phyloP scores from a whole-genome alignment of 352 stramenopile genomes.

The Globisporangium paroecandrum region DNA sequence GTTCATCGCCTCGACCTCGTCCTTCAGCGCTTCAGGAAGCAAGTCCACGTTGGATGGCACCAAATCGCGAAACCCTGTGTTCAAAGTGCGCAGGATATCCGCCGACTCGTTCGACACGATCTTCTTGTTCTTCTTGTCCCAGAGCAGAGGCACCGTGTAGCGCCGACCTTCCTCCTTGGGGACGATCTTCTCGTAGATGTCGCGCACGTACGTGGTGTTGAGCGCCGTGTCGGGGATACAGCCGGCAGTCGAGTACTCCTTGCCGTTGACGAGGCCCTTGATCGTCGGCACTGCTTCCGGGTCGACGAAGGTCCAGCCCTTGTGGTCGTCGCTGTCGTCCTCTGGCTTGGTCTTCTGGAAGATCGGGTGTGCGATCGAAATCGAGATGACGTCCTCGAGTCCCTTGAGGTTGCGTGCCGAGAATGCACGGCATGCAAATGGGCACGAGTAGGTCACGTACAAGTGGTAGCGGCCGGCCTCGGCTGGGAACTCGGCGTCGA shows the following conservation, averaged over 20 bases:
- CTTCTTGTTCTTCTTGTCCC: slow-evolving; percentile 54
- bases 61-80: slow-evolving; percentile 37
- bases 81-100: slow-evolving; percentile 68
- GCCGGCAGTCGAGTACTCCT: slow-evolving; percentile 21
- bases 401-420: slow-evolving; percentile 87
- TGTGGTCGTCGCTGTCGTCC: slow-evolving; percentile 25
- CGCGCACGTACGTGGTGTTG: slow-evolving; percentile 21
- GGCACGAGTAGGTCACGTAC: slow-evolving; percentile 91
- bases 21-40: slow-evolving; percentile 39
- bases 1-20: slow-evolving; percentile 61
- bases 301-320: slow-evolving; percentile 34
- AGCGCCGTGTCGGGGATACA: slow-evolving; percentile 20
- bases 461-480: slow-evolving; percentile 79
- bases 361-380: slow-evolving; percentile 77
- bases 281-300: no score
- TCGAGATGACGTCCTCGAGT: slow-evolving; percentile 84
- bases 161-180: slow-evolving; percentile 6
- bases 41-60: slow-evolving; percentile 35
- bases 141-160: slow-evolving; percentile 63
- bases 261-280: no score
- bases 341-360: slow-evolving; percentile 38
- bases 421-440: slow-evolving; percentile 58
- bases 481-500: slow-evolving; percentile 30
- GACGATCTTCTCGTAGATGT: slow-evolving; percentile 40
- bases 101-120: slow-evolving; percentile 83